A percentile compares a stretch with the other conserved stretches of the same genome.
phyloP scores from a whole-genome alignment of 2,329 filamentous ascomycete genomes.

The Endocalyx cinctus region DNA sequence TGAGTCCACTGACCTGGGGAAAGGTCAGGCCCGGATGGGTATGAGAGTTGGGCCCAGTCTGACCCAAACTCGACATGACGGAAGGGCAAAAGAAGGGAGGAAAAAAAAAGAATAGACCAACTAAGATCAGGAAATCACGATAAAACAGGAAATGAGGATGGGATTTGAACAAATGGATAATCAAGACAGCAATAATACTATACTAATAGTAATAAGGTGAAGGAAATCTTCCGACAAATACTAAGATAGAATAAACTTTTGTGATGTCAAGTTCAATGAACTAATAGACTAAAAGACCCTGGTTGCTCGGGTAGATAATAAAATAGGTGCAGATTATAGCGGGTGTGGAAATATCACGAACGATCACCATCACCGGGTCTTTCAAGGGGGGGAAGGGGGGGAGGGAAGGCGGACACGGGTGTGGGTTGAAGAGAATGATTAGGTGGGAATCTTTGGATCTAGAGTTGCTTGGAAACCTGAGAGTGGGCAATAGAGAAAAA shows the following conservation, averaged over 20 bases:
- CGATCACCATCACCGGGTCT: conserved; percentile 23
- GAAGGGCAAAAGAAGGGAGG: conserved; percentile 11
- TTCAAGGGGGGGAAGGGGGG: conserved; percentile 9
- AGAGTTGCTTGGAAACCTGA: no score
- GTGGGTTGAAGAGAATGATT: conserved; percentile 22
- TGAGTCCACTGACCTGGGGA: conserved; percentile 42
- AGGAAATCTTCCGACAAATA: no score
- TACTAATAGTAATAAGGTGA: no score
- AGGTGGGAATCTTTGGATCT: conserved; percentile 16
- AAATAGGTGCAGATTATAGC: conserved; percentile 19
- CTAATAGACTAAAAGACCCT: no score
- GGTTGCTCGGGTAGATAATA: conserved; percentile 24
- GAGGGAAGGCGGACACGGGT: conserved; percentile 14
- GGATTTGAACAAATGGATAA: conserved; percentile 4
- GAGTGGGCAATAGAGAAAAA: conserved; percentile 1
- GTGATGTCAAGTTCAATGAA: conserved; percentile 26
- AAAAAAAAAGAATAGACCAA: conserved; percentile 9
- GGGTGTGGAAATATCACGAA: conserved; percentile 30
- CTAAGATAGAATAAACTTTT: no score
- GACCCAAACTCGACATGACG: conserved; percentile 46
- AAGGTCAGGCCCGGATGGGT: conserved; percentile 50
- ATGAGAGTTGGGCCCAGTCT: conserved; percentile 41
- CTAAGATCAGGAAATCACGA: conserved; percentile 10
- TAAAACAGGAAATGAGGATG: conserved; percentile 12
- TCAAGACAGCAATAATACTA: no score